phyloP scores from a whole-genome alignment of 768 basidiomycete genomes.

The Serendipita vermifera region DNA sequence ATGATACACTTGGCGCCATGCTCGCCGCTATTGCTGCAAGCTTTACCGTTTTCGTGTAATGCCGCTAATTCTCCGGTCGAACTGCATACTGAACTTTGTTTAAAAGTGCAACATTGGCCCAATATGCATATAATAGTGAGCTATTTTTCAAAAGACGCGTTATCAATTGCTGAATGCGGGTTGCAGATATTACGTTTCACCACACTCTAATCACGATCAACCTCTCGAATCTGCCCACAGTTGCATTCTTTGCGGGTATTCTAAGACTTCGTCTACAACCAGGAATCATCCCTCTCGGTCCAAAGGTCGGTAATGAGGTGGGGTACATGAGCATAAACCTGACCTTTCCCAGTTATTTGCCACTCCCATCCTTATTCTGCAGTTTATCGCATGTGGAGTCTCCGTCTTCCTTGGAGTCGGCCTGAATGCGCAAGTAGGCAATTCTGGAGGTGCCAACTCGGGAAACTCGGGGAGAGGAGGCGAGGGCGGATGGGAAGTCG shows the following conservation, averaged over 20 bases:
- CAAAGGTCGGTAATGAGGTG: slow-evolving; percentile 1
- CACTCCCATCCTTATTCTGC: background rate
- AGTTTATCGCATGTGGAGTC: background rate
- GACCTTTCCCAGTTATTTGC: background rate
- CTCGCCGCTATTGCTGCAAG: background rate
- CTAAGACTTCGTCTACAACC: slow-evolving; percentile 1
- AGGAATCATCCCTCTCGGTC: slow-evolving; percentile 2
- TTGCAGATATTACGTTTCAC: slow-evolving; percentile 10
- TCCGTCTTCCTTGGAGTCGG: slow-evolving; percentile 8
- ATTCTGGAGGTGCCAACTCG: background rate
- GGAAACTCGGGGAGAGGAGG: background rate
- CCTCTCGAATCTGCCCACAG: background rate
- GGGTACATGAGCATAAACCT: too few species aligned
- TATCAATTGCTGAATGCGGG: too few species aligned
- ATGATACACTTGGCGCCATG: slow-evolving; percentile 9
- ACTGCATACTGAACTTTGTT: too few species aligned
- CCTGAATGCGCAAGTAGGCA: background rate
- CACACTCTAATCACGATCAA: slow-evolving; percentile 8
- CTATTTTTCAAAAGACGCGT: too few species aligned
- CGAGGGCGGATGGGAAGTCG: background rate
- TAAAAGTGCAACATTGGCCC: background rate
- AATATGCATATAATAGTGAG: slow-evolving; percentile 10
- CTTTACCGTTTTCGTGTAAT: slow-evolving; percentile 5
- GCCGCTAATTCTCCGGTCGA: too few species aligned
- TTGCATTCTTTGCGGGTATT: slow-evolving; percentile 7